phyloP scores from a whole-genome alignment of 2,329 filamentous ascomycete genomes.

The Pseudogymnoascus sp. region DNA sequence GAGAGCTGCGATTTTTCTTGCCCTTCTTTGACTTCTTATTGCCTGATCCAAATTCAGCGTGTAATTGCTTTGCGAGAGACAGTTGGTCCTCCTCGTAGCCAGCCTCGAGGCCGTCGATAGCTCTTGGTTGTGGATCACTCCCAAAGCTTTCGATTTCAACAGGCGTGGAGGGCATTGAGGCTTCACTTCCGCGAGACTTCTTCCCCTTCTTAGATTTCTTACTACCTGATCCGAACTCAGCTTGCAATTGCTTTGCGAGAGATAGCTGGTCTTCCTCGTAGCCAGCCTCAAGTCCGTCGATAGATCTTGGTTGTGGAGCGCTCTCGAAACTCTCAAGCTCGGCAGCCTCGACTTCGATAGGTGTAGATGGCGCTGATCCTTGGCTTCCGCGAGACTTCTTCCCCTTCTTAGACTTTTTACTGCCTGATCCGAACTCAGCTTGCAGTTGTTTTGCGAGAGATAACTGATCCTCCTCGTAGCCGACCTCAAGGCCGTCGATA shows the following conservation, averaged over 20 bases:
- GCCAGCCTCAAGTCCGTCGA: conserved; percentile 14
- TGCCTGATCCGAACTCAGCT: not conserved
- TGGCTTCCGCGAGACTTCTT: not conserved
- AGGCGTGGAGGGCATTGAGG: not conserved
- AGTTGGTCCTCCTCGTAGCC: conserved; percentile 10
- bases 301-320: not conserved
- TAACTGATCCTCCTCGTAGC: not conserved
- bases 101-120: conserved; percentile 12
- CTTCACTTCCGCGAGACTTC: not conserved
- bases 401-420: conserved; percentile 29
- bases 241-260: conserved; percentile 20
- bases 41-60: conserved; percentile 17
- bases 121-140: conserved; percentile 13
- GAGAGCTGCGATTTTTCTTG: conserved; percentile 15
- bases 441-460: not conserved
- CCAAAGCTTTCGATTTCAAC: not conserved
- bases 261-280: conserved; percentile 24
- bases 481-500: not conserved
- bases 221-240: conserved; percentile 20
- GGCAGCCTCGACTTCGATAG: not conserved
- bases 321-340: not conserved
- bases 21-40: conserved; percentile 34
- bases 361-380: not conserved
- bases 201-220: conserved; percentile 27
- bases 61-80: not conserved